Percentiles rank a stretch among this genome's conserved stretches.
Evolutionary conservation across 2,329 filamentous ascomycete genomes (phyloP).

Genomic region (Paramyrothecium roridum): DNA sequence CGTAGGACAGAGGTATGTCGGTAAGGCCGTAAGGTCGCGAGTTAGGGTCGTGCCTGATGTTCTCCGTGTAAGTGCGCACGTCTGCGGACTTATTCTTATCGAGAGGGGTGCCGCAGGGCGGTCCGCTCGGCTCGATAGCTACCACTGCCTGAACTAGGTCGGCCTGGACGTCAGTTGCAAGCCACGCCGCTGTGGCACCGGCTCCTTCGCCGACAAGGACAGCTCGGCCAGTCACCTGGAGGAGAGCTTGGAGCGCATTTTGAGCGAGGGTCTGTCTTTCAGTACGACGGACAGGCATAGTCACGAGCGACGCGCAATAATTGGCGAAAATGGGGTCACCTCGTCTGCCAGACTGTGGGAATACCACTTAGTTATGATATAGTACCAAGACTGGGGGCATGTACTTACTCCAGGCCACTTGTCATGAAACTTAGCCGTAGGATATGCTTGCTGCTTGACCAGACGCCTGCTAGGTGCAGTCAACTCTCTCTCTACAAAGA

Average conservation of each 20-base stretch:
- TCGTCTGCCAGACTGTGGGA: conserved; percentile 23
- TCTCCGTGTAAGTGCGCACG: conserved; percentile 12
- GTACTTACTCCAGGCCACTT: conserved; percentile 36
- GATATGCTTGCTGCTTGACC: conserved; percentile 13
- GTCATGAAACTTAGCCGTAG: conserved; percentile 22
- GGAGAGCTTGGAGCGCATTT: conserved; percentile 35
- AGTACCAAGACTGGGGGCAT: background rate
- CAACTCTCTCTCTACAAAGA: conserved; percentile 22
- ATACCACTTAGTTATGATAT: conserved; percentile 1
- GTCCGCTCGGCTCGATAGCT: conserved; percentile 50
- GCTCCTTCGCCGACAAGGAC: conserved; percentile 49
- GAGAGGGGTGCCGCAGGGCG: conserved; percentile 37
- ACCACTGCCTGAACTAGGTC: conserved; percentile 45
- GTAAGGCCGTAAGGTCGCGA: conserved; percentile 36
- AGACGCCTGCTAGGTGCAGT: conserved; percentile 23
- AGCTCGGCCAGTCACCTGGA: conserved; percentile 36
- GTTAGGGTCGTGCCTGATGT: conserved; percentile 18
- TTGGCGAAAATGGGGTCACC: conserved; percentile 46
- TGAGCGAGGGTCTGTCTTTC: conserved; percentile 27
- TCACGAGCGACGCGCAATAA: conserved; percentile 41
- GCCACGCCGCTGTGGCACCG: conserved; percentile 41
- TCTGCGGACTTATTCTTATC: background rate
- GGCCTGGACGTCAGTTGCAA: conserved; percentile 46
- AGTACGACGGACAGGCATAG: conserved; percentile 21
- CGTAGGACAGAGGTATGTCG: conserved; percentile 37